Evolutionary conservation across 495 filamentous ascomycete species (phyloP), one percentile per base, ranked within the genome.

Genomic region (Penicillium dipodomyicola): DNA sequence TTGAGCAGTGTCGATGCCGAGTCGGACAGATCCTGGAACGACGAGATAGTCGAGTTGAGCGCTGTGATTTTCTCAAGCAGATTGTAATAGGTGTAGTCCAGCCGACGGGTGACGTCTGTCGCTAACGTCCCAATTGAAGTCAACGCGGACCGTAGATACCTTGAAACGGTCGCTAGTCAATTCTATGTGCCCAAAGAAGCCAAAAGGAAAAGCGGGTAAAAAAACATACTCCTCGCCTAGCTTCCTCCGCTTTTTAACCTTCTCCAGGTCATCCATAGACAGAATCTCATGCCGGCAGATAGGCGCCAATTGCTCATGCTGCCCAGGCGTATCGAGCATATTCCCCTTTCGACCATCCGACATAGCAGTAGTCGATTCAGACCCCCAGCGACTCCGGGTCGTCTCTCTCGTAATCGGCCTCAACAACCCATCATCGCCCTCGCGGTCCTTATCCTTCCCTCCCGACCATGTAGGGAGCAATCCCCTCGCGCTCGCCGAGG

Each of bases 61-160:
- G 83, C 71, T 42, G 82, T 80, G 30, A 93, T 77, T 56, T 88
- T 93, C 65, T 93, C 87, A 15, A 94, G 77, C 5, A 97, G 78
- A 4, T 87, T 85, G 63, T 92, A 92, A 73, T 96, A 96, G 0
- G 87, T 91, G 61, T 88, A 87, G 65, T 96, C 90, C n/a, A 97
- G 80, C 43, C 82, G 82, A 58, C 83, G 81, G 19, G 86, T 94
- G 4, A 84, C 84, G 35, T 80, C 80, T 50, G 72, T 82, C 25
- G 76, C 76, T 23, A 72, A 67, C 0, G 71, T 72, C 14, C 74
- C 72, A 41, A 77, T 71, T 1, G 70, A 67, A 8, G 69, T 63
- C 20, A 77, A 57, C n/a, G 72, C 67, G 33, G 64, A 70, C 2
- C 65, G 69, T 39, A 79, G 62, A 61, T 67, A 74, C 42, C 74